These are phyloP conservation scores for Thermothelomyces thermophilus DNA, from an alignment of 2,329 filamentous ascomycete genomes.

Conservation along the genomic window DNA sequence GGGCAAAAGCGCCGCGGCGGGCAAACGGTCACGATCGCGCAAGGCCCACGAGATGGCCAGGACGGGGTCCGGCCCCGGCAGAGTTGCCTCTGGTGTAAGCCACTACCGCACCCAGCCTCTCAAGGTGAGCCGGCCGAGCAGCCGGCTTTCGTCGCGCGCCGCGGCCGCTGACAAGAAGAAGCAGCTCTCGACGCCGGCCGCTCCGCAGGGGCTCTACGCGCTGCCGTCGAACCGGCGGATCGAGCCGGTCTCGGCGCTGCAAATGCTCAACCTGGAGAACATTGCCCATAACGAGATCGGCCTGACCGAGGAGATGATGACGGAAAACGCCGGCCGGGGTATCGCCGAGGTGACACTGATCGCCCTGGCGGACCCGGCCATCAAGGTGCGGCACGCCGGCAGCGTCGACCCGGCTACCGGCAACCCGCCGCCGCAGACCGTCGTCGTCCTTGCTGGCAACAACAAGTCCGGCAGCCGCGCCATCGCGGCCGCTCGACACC, in stretches of 20 bases:
- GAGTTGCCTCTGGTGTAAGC: slow-evolving; percentile 43
- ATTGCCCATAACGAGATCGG: slow-evolving; percentile 83
- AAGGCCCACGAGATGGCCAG: slow-evolving; percentile 43
- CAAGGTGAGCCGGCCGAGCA: slow-evolving; percentile 26
- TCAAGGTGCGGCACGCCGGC: slow-evolving; percentile 44
- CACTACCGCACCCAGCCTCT: slow-evolving; percentile 22
- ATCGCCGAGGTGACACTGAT: slow-evolving; percentile 77
- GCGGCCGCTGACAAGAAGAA: slow-evolving; percentile 31
- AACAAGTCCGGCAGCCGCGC: slow-evolving; percentile 82
- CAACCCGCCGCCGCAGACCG: slow-evolving; percentile 31
- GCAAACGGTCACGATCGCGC: slow-evolving; percentile 49
- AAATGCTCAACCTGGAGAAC: slow-evolving; percentile 89
- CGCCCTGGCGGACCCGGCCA: slow-evolving; percentile 57
- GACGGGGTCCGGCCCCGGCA: slow-evolving; percentile 30
- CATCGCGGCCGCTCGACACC: slow-evolving; percentile 76
- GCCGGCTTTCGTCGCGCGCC: slow-evolving; percentile 26
- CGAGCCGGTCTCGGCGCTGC: slow-evolving; percentile 63
- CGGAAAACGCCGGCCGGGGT: slow-evolving; percentile 82
- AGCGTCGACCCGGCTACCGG: slow-evolving; percentile 30
- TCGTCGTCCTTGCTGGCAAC: slow-evolving; percentile 87
- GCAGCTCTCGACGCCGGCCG: slow-evolving; percentile 28
- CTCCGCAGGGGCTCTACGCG: slow-evolving; percentile 43
- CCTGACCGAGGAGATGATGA: slow-evolving; percentile 81
- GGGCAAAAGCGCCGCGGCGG: slow-evolving; percentile 44
- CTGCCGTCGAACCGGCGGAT: slow-evolving; percentile 50